Percentiles rank a stretch among this genome's conserved stretches.
These are phyloP conservation scores for Tubosaeta sp. DNA, from an alignment of 768 basidiomycete genomes.

Conservation along the genomic window DNA sequence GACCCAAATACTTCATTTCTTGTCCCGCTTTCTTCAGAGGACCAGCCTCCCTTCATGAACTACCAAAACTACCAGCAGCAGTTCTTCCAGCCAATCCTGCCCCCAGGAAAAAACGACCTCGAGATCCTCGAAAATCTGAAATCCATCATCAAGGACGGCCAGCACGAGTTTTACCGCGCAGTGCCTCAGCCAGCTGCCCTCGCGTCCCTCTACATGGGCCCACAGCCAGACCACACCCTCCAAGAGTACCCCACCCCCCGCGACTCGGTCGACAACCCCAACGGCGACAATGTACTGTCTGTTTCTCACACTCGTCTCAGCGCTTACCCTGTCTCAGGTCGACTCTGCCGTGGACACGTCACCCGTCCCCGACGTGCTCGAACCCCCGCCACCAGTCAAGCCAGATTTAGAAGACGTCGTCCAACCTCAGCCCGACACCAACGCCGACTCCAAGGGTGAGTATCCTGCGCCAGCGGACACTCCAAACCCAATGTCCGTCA, in stretches of 20 bases:
- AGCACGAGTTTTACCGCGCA: constrained; percentile 69
- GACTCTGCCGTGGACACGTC: background rate
- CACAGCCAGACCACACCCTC: constrained; percentile 32
- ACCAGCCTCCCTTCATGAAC: constrained; percentile 41
- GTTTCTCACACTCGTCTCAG: constrained; percentile 2
- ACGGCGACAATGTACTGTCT: constrained; percentile 34
- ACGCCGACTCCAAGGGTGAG: constrained; percentile 26
- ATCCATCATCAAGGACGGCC: constrained; percentile 61
- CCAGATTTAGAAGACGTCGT: constrained; percentile 8
- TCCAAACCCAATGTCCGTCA: constrained; percentile 14
- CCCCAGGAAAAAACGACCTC: constrained; percentile 61
- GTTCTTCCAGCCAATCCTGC: constrained; percentile 32
- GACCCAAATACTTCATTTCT: constrained; percentile 53
- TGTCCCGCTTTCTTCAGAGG: constrained; percentile 49
- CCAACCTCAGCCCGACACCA: constrained; percentile 5
- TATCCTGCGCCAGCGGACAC: constrained; percentile 22
- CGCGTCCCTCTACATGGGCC: constrained; percentile 59
- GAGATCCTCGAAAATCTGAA: constrained; percentile 76
- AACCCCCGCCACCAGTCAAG: constrained; percentile 8
- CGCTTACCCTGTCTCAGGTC: constrained; percentile 18
- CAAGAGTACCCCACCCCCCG: constrained; percentile 13
- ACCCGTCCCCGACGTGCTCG: background rate
- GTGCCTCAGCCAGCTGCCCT: constrained; percentile 62
- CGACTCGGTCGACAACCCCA: constrained; percentile 5
- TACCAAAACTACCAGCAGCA: constrained; percentile 33